phyloP scores from a whole-genome alignment of 2,329 filamentous ascomycete species.

The Colletotrichum tofieldiae region DNA sequence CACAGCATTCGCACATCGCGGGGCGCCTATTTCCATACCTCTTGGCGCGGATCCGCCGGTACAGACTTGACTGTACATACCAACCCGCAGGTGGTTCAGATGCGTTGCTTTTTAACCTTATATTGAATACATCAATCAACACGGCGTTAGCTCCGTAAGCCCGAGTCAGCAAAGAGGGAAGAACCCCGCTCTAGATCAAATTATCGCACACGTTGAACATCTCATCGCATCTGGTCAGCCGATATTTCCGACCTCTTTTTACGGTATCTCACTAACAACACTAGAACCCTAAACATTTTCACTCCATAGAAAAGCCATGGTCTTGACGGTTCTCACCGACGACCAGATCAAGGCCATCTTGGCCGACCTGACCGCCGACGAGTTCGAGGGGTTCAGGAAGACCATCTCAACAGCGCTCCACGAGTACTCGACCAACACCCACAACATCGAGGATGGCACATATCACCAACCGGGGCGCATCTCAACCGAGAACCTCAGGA shows the following conservation, averaged over 20 bases:
- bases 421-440: conserved; percentile 73
- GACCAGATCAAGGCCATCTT: conserved; percentile 69
- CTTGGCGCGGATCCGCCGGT: conserved; percentile 1
- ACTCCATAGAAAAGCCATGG: conserved; percentile 56
- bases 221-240: background rate
- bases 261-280: background rate
- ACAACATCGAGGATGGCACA: conserved; percentile 58
- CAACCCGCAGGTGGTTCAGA: background rate
- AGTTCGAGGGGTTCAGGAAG: conserved; percentile 68
- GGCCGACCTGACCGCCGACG: conserved; percentile 66
- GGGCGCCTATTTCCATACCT: background rate
- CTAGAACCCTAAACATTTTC: background rate
- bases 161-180: conserved; percentile 28
- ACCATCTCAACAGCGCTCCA: conserved; percentile 69
- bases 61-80: conserved; percentile 25
- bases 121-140: background rate
- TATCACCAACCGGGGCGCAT: conserved; percentile 72
- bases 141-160: conserved; percentile 18
- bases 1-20: background rate
- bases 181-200: conserved; percentile 32
- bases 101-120: background rate
- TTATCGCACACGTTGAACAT: background rate
- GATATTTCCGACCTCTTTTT: background rate
- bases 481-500: conserved; percentile 62
- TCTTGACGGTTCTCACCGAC: conserved; percentile 72